Base-by-base conservation (phyloP, 2,329 filamentous ascomycete genomes). In the Ophiostoma sp. region DNA sequence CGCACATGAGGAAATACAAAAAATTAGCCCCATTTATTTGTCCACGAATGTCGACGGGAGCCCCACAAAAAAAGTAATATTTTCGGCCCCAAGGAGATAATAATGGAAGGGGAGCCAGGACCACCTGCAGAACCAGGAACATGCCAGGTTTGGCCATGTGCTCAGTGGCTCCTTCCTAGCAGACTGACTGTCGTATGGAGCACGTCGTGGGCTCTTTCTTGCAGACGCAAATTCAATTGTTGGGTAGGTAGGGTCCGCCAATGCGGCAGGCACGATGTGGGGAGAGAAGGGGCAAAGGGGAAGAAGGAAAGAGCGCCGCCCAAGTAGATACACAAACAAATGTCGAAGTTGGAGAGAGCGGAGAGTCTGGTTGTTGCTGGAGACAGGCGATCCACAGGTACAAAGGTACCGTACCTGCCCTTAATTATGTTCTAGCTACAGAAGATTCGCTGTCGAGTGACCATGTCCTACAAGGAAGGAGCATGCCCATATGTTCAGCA, bases 221-320 rank as follows among this genome's bases (percentile, higher is more conserved):
- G 19, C 55, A 19, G n/a, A 1, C 33, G 25, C 33, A 25, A 39
- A 11, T 39, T 39, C 57, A 39, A 12, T 39, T 5, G 8, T 9
- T 22, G 63, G 36, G 61, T 36, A 31, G n/a, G 63, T 12, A 48
- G 22, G 63, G 3, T n/a, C 12, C 63, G 7, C 63, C 17, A 48
- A 48, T 39, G 15, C 25, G 22, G 63, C 39, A 48, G 63, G 63
- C 39, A 12, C 63, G 63, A 33, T 68, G 64, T 50, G 64, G n/a
- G 22, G 64, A 50, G 33, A 33, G 15, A 33, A 68, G 39, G 17
- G 22, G 25, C 6, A 31, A 28, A 66, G 39, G 42, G 17, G 9
- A 50, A 31, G 15, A 68, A 48, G 25, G 42, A 17, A 68, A 7
- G 15, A 68, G 25, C 59, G 39, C 5, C 61, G 12, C 9, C 8